phyloP scores from a whole-genome alignment of 108 stramenopile genomes.

The Heterococcus sp. region DNA sequence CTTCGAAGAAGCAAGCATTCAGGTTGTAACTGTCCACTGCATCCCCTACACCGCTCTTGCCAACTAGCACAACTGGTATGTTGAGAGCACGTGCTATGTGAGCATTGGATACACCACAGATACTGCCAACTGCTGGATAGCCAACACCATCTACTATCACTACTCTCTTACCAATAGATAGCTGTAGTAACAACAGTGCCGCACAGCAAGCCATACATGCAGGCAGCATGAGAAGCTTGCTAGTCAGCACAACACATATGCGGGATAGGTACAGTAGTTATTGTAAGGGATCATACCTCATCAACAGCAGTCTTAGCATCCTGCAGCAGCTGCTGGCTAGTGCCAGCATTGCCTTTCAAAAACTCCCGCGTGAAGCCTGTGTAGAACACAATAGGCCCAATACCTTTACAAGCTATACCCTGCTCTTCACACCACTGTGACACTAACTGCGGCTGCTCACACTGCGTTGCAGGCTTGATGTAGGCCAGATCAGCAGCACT shows the following conservation, averaged over 20 bases:
- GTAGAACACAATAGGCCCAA: conserved; percentile 78
- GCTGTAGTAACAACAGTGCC: background rate
- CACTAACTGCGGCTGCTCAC: conserved; percentile 82
- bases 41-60: conserved; percentile 72
- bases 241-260: background rate
- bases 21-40: conserved; percentile 94
- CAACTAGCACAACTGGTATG: conserved; percentile 71
- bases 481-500: conserved; percentile 72
- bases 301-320: conserved; percentile 74
- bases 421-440: conserved; percentile 71
- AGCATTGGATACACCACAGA: conserved; percentile 89
- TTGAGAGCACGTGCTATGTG: conserved; percentile 58
- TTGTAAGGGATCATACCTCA: conserved; percentile 34
- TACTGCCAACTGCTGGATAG: conserved; percentile 91
- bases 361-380: conserved; percentile 88
- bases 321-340: conserved; percentile 63
- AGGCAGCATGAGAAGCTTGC: background rate
- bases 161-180: conserved; percentile 27
- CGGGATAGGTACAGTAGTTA: background rate
- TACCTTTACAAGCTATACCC: conserved; percentile 74
- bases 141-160: conserved; percentile 94
- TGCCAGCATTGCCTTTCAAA: conserved; percentile 62
- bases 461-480: conserved; percentile 96
- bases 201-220: background rate
- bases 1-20: conserved; percentile 83